Base-by-base conservation (phyloP, 2,329 filamentous ascomycete genomes). In the Pyrenophora graminea region DNA sequence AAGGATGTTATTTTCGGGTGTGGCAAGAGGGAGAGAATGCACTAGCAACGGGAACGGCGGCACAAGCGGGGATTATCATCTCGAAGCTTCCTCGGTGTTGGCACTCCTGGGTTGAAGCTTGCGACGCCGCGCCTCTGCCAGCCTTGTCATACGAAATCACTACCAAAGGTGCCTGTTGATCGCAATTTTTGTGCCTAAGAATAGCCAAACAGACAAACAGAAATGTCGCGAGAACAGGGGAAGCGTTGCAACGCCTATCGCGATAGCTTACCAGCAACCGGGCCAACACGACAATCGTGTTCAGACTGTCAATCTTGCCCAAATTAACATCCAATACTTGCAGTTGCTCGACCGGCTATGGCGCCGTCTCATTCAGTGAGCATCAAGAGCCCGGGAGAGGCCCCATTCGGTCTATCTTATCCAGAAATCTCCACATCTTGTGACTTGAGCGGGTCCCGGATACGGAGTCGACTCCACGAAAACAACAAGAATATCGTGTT, bases 11-110 rank as follows among this genome's bases (percentile, higher is more conserved):
- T 46, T 31, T 51, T 25, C 17, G 31, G 48, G 39, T 30, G 42
- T 34, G 48, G 48, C 48, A 15, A 46, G 27, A 38, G 37, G 46
- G 27, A 37, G 46, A 39, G 39, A 31, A 25, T 8, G 23, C 27
- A 12, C 27, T 30, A 30, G 27, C 27, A 10, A 30, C 27, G 27
- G 27, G 27, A 30, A 30, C 27, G 27, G 27, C 27, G 27, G 27
- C 27, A 30, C 23, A 23, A 51, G 48, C 43, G 48, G 42, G 48
- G 48, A 36, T 40, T 17, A 6, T 10, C 15, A 23, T 45, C 19
- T 36, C 23, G 33, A 45, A 36, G 10, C n/a, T 37, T 30, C 27
- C 27, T 30, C 3, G 19, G 3, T 21, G 19, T 21, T 21, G 27
- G 8, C 23, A 25, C 23, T 25, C 7, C 23, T 25, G 6, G 27